phyloP scores from a whole-genome alignment of 2,329 filamentous ascomycete species.

The Xylaria sp. region DNA sequence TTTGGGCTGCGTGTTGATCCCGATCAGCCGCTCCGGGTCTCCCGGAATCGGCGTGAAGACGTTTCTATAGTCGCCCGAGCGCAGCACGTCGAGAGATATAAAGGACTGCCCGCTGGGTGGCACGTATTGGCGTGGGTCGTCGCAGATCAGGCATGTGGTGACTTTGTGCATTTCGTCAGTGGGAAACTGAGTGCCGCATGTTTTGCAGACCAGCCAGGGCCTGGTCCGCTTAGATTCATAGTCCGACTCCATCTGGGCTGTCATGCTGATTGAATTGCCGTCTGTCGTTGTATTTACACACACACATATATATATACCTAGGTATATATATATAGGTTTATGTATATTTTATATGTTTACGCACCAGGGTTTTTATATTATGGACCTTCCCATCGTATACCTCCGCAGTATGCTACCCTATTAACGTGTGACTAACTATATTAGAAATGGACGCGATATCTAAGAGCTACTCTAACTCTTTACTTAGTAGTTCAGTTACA shows the following conservation, averaged over 20 bases:
- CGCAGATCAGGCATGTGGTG: conserved; percentile 71
- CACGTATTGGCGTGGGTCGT: conserved; percentile 74
- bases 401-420: no score
- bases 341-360: not conserved
- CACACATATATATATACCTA: not conserved
- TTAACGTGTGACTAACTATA: no score
- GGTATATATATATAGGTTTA: not conserved
- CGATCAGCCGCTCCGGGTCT: conserved; percentile 43
- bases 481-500: no score
- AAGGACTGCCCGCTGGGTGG: conserved; percentile 69
- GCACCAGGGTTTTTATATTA: no score
- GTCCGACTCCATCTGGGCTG: conserved; percentile 6
- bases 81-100: conserved; percentile 60
- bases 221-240: conserved; percentile 36
- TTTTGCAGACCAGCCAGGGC: conserved; percentile 62
- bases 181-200: conserved; percentile 74
- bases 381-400: no score
- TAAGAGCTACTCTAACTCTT: no score
- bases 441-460: no score
- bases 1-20: conserved; percentile 58
- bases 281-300: not conserved
- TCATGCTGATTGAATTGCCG: not conserved
- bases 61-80: conserved; percentile 55
- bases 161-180: conserved; percentile 53
- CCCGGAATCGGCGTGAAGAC: conserved; percentile 53